A percentile compares a stretch with the other conserved stretches of the same genome.
phyloP scores from a whole-genome alignment of 306 rosid species.

The Styphnolobium japonicum region DNA sequence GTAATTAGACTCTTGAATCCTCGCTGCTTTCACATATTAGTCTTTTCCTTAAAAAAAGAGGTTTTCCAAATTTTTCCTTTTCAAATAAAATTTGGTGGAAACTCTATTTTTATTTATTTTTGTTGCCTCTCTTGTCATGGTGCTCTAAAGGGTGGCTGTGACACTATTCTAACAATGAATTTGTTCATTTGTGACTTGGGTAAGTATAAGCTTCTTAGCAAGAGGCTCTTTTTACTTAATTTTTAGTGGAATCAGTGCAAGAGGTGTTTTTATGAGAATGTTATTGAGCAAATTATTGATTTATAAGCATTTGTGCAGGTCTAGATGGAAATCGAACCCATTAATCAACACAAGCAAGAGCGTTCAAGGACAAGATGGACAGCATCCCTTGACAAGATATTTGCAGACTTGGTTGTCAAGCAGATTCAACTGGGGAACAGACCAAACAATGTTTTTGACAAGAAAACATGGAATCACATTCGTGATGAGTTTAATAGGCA shows the following conservation, averaged over 20 bases:
- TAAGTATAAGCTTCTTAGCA: conserved; percentile 11
- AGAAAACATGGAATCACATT: conserved; percentile 81
- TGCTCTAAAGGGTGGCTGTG: too few species aligned
- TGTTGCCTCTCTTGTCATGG: neutral
- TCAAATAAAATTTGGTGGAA: neutral
- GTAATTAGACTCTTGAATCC: too few species aligned
- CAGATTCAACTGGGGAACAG: conserved; percentile 81
- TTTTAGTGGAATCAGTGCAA: neutral
- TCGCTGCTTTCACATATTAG: too few species aligned
- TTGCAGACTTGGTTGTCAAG: conserved; percentile 80
- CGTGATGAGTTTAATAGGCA: conserved; percentile 75
- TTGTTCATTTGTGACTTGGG: neutral
- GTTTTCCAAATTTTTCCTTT: neutral
- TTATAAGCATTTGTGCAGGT: conserved; percentile 20
- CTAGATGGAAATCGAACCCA: conserved; percentile 72
- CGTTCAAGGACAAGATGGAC: conserved; percentile 97
- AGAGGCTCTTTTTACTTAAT: neutral
- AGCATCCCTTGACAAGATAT: conserved; percentile 78
- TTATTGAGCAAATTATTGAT: conserved; percentile 11
- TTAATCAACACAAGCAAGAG: conserved; percentile 63
- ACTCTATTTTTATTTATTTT: neutral
- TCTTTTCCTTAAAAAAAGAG: neutral
- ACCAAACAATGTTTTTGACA: conserved; percentile 78
- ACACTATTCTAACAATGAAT: neutral
- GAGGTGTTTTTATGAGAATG: too few species aligned